These are phyloP conservation scores for Didymella glomerata DNA, from an alignment of 2,329 filamentous ascomycete species.

Conservation along the genomic window DNA sequence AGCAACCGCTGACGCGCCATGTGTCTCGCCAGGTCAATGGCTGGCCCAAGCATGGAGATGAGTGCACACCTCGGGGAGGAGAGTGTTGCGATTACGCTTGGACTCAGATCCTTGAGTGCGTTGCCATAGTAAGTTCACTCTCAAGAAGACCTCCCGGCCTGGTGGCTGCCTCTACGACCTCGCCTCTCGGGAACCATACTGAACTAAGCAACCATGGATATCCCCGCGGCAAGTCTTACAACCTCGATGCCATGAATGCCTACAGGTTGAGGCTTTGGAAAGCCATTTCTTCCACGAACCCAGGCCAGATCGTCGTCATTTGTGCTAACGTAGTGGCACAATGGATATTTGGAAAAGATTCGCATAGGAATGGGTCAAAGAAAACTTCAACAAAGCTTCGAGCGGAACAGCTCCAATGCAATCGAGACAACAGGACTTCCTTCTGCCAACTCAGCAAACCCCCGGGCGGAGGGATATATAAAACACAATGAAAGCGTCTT, in stretches of 20 bases:
- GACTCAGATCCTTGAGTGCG: constrained; percentile 4
- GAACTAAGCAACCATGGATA: not conserved
- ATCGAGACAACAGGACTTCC: not conserved
- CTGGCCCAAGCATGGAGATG: not conserved
- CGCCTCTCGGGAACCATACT: not conserved
- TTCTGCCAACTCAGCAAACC: not conserved
- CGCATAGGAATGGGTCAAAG: not conserved
- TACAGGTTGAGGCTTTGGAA: not conserved
- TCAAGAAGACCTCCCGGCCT: not conserved
- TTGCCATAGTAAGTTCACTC: not conserved
- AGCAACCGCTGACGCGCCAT: not conserved
- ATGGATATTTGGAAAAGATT: not conserved
- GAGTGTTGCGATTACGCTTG: not conserved
- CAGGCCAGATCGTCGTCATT: not conserved
- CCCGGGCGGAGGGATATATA: not conserved
- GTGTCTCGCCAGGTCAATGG: not conserved
- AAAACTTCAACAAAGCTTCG: not conserved
- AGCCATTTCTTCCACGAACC: too few species aligned
- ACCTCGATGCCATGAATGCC: not conserved
- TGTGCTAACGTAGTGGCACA: not conserved
- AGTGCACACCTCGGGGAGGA: not conserved
- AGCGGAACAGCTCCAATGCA: too few species aligned
- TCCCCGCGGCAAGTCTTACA: not conserved
- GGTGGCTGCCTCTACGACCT: not conserved
- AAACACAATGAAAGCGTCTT: not conserved